Conservation (phyloP, 352 stramenopile species). For the Phytophthora pisi region DNA sequence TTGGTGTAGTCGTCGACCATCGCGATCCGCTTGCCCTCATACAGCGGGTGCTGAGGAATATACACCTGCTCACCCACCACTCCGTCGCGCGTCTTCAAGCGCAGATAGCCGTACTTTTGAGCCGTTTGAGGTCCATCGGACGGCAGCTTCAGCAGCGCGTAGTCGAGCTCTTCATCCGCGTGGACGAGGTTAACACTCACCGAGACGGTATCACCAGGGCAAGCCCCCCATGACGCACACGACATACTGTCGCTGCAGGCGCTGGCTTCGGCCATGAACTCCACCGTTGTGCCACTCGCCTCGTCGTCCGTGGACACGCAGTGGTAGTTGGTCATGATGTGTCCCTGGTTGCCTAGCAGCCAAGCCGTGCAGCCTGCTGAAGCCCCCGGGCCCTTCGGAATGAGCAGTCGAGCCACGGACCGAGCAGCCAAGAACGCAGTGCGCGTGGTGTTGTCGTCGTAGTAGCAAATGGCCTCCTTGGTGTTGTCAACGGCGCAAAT, state of each 20-base stretch:
- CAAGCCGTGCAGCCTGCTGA: constrained; percentile 59
- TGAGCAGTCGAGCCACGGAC: constrained; percentile 58
- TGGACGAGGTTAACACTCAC: constrained; percentile 53
- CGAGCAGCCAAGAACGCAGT: constrained; percentile 45
- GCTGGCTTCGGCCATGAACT: constrained; percentile 65
- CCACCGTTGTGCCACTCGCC: constrained; percentile 46
- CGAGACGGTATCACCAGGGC: constrained; percentile 47
- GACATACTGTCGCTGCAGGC: constrained; percentile 41
- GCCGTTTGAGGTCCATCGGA: constrained; percentile 37
- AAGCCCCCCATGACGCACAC: constrained; percentile 47
- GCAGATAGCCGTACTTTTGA: constrained; percentile 64
- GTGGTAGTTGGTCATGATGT: constrained; percentile 80
- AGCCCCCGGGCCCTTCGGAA: constrained; percentile 42
- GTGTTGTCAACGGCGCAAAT: constrained; percentile 71
- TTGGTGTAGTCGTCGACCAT: constrained; percentile 56
- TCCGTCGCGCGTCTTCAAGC: constrained; percentile 41
- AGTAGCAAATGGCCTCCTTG: constrained; percentile 64
- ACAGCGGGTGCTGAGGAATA: constrained; percentile 60
- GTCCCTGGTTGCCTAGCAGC: constrained; percentile 60
- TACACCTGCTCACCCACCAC: constrained; percentile 51
- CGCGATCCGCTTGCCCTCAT: constrained; percentile 55
- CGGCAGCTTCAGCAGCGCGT: constrained; percentile 58
- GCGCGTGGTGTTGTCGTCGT: constrained; percentile 31
- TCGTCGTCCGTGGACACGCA: constrained; percentile 56
- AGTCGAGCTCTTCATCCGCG: constrained; percentile 59